phyloP scores from a whole-genome alignment of 352 stramenopile genomes.

The Phytophthora pluvialis region DNA sequence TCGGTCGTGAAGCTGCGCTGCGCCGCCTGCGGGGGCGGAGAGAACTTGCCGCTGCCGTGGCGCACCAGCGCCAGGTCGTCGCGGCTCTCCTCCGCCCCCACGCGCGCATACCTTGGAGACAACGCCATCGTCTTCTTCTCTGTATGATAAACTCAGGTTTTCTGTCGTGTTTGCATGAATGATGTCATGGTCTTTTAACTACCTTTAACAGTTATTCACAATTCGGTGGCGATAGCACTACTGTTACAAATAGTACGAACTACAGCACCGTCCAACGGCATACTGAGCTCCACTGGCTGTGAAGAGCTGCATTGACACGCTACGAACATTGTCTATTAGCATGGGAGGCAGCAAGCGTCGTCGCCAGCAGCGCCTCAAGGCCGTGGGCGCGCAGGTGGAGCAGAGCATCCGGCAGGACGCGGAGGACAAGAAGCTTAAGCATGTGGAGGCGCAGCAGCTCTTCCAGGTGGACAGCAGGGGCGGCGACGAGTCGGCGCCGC shows the following conservation, averaged over 20 bases:
- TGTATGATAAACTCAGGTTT: not conserved
- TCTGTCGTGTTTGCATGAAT: too few relatives aligned
- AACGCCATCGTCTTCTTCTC: conserved; percentile 15
- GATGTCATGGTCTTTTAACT: too few relatives aligned
- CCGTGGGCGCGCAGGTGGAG: conserved; percentile 76
- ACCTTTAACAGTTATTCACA: too few relatives aligned
- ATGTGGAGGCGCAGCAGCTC: conserved; percentile 69
- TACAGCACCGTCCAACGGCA: not conserved
- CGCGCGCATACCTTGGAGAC: conserved; percentile 32
- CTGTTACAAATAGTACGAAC: conserved; percentile 1
- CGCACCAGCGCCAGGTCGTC: conserved; percentile 58
- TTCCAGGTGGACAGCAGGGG: conserved; percentile 85
- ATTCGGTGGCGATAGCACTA: too few relatives aligned
- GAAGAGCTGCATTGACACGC: conserved; percentile 28
- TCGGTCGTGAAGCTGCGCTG: conserved; percentile 83
- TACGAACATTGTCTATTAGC: not conserved
- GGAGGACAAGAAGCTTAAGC: conserved; percentile 83
- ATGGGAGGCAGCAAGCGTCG: conserved; percentile 58
- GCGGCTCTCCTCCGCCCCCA: conserved; percentile 44
- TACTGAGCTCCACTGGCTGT: conserved; percentile 24
- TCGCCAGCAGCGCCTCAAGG: conserved; percentile 71
- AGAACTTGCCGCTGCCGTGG: conserved; percentile 54
- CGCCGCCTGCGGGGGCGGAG: conserved; percentile 30
- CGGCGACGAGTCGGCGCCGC: conserved; percentile 34
- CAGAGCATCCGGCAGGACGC: conserved; percentile 79